A percentile compares a stretch with the other conserved stretches of the same genome.
These are phyloP conservation scores for Aphelidium insulamus DNA, from an alignment of 371 early-diverging fungal genomes.

Conservation along the genomic window DNA sequence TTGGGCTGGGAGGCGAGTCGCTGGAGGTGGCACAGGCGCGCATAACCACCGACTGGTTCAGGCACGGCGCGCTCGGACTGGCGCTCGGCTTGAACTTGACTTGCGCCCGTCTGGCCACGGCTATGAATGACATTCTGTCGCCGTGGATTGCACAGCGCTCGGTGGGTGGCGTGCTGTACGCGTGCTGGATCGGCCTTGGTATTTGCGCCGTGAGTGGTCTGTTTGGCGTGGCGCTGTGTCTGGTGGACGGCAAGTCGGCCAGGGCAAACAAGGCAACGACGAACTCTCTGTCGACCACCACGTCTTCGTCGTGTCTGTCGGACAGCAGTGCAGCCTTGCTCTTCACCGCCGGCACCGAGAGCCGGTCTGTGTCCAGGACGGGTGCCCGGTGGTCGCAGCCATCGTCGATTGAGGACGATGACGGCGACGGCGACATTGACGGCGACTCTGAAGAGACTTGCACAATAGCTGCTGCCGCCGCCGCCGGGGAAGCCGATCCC, in stretches of 20 bases:
- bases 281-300: no score
- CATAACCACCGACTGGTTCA: conserved; percentile 28
- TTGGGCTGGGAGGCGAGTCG: conserved; percentile 48
- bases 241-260: not conserved
- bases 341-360: no score
- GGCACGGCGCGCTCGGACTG: conserved; percentile 24
- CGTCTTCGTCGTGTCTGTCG: no score
- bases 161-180: conserved; percentile 7
- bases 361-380: no score
- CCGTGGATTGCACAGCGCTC: conserved; percentile 16
- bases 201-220: conserved; percentile 13
- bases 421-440: conserved; percentile 2
- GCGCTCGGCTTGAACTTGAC: conserved; percentile 32
- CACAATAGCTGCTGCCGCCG: no score
- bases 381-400: no score
- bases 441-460: conserved; percentile 8
- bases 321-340: no score
- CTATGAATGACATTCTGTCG: conserved; percentile 29
- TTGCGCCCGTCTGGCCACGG: conserved; percentile 31
- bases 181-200: conserved; percentile 20
- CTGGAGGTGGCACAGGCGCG: conserved; percentile 36
- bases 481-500: no score
- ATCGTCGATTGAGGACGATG: conserved; percentile 7
- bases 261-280: no score
- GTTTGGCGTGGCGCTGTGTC: conserved; percentile 4